Conservation (phyloP, 768 basidiomycete species). For the Agrocybe praecox region DNA sequence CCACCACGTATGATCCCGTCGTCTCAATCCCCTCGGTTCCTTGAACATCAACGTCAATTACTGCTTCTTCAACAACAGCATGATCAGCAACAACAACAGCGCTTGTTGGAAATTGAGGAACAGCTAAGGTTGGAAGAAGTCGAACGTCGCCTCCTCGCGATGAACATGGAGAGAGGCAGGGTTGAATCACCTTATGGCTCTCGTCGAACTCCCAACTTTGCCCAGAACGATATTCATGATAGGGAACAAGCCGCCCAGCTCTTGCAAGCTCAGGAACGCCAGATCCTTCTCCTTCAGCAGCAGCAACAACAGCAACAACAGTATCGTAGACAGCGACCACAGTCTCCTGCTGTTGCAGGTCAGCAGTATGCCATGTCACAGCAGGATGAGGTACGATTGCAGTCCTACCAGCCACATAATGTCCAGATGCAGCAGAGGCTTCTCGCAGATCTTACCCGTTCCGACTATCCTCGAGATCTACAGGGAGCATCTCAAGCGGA, state of each 20-base stretch:
- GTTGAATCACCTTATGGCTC: conserved; percentile 18
- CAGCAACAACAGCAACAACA: conserved; percentile 47
- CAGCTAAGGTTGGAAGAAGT: conserved; percentile 67
- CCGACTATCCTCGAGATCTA: conserved; percentile 66
- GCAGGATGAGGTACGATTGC: conserved; percentile 44
- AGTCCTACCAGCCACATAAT: conserved; percentile 50
- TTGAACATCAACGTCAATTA: conserved; percentile 74
- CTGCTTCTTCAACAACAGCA: conserved; percentile 71
- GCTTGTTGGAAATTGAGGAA: conserved; percentile 63
- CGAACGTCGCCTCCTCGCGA: conserved; percentile 61
- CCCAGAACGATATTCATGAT: conserved; percentile 46
- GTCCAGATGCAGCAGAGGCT: conserved; percentile 77
- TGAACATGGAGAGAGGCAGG: conserved; percentile 30
- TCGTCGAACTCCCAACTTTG: conserved; percentile 18
- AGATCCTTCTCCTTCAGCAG: conserved; percentile 18
- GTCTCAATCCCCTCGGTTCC: conserved; percentile 79
- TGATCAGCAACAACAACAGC: conserved; percentile 44
- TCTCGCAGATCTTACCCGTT: conserved; percentile 72
- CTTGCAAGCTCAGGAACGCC: conserved; percentile 22
- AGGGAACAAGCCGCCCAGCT: conserved; percentile 44
- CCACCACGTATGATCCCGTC: conserved; percentile 76
- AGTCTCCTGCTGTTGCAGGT: conserved; percentile 37
- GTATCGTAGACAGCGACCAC: conserved; percentile 51
- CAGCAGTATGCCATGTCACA: conserved; percentile 38
- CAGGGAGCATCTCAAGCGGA: conserved; percentile 61